These are phyloP conservation scores for Cladosporium colombiae DNA, from an alignment of 2,329 filamentous ascomycete species.

Conservation along the genomic window DNA sequence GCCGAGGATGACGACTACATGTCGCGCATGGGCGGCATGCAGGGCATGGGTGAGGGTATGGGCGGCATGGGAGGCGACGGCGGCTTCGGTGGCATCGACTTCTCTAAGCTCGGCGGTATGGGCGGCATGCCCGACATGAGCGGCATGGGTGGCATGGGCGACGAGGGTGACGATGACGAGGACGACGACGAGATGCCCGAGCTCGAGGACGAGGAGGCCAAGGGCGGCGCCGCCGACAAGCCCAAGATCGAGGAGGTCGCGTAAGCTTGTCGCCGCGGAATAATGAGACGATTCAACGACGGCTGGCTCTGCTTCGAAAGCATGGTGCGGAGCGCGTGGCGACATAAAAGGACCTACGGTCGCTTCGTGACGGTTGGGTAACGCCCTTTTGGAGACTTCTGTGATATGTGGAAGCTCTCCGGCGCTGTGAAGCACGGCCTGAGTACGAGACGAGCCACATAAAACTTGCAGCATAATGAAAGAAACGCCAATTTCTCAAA, in stretches of 20 bases:
- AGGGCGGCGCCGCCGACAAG: slow-evolving; percentile 31
- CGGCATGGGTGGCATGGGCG: slow-evolving; percentile 34
- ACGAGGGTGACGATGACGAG: slow-evolving; percentile 63
- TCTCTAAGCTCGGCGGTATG: slow-evolving; percentile 55
- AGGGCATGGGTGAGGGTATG: slow-evolving; percentile 46
- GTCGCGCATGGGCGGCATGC: slow-evolving; percentile 52
- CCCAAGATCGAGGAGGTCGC: slow-evolving; percentile 52
- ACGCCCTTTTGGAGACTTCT: background rate
- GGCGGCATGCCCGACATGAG: slow-evolving; percentile 46
- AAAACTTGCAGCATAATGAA: slow-evolving; percentile 6
- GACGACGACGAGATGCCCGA: slow-evolving; percentile 73
- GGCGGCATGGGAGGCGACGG: slow-evolving; percentile 36
- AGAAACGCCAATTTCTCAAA: background rate
- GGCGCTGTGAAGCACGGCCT: background rate
- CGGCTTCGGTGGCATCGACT: slow-evolving; percentile 52
- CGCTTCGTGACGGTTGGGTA: background rate
- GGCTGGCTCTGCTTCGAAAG: slow-evolving; percentile 1
- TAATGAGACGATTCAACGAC: slow-evolving; percentile 9
- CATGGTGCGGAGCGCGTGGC: background rate
- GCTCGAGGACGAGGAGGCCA: slow-evolving; percentile 64
- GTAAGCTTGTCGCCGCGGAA: slow-evolving; percentile 26
- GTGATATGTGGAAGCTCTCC: background rate
- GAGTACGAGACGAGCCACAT: slow-evolving; percentile 3
- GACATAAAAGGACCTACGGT: background rate
- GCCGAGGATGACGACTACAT: slow-evolving; percentile 72